Conservation (phyloP, 2,329 filamentous ascomycete genomes). For the Leptographium galeiforme region DNA sequence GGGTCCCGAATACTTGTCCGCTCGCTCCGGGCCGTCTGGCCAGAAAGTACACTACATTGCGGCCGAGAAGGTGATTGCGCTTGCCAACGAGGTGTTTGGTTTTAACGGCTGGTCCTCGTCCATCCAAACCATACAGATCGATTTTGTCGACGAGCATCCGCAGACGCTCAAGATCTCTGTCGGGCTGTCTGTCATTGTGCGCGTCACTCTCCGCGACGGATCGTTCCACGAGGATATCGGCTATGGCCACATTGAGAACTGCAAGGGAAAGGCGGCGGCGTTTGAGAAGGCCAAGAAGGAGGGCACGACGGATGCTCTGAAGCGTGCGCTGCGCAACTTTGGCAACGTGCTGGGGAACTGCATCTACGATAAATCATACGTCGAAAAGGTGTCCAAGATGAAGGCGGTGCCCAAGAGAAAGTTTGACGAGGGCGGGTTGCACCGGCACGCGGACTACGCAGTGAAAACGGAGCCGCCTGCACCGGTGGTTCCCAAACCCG, state of each 20-base stretch:
- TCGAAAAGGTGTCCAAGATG: slow-evolving; percentile 79
- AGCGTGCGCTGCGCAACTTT: slow-evolving; percentile 79
- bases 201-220: slow-evolving; percentile 81
- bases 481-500: neutral
- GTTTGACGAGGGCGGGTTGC: slow-evolving; percentile 67
- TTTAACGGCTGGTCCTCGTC: slow-evolving; percentile 97
- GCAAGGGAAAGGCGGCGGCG: slow-evolving; percentile 83
- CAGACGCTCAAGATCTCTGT: slow-evolving; percentile 68
- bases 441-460: slow-evolving; percentile 66
- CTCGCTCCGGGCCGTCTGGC: slow-evolving; percentile 68
- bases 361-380: slow-evolving; percentile 91
- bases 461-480: slow-evolving; percentile 35
- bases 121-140: slow-evolving; percentile 89
- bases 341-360: slow-evolving; percentile 97
- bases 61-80: slow-evolving; percentile 91
- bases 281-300: slow-evolving; percentile 99
- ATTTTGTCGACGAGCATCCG: slow-evolving; percentile 82
- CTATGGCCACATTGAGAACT: slow-evolving; percentile 93
- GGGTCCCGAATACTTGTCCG: slow-evolving; percentile 89
- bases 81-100: slow-evolving; percentile 90
- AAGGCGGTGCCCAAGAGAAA: slow-evolving; percentile 55
- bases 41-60: slow-evolving; percentile 85
- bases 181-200: slow-evolving; percentile 78
- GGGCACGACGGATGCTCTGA: slow-evolving; percentile 86
- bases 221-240: slow-evolving; percentile 98